Evolutionary conservation across 2,329 filamentous ascomycete species (phyloP).

Genomic region (Xylaria sp.): DNA sequence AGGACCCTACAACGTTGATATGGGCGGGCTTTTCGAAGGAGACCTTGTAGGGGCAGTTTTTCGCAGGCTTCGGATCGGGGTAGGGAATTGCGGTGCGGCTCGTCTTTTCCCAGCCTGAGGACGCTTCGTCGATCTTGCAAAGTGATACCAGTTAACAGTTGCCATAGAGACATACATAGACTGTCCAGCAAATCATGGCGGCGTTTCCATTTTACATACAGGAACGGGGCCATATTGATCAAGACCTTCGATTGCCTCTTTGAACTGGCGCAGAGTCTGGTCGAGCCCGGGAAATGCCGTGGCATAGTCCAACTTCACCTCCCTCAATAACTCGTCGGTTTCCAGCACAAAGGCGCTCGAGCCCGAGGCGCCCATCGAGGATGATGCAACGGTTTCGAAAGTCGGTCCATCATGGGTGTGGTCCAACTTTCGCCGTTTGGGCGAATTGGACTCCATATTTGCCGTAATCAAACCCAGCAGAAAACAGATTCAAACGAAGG

Average conservation of each 20-base stretch:
- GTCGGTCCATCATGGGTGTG: constrained; percentile 51
- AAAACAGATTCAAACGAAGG: not conserved
- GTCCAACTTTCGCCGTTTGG: constrained; percentile 61
- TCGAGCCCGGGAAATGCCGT: constrained; percentile 61
- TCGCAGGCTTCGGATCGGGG: constrained; percentile 79
- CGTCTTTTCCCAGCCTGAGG: constrained; percentile 71
- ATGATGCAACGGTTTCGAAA: constrained; percentile 54
- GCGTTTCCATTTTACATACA: constrained; percentile 52
- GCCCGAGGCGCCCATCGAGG: constrained; percentile 51
- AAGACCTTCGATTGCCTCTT: constrained; percentile 62
- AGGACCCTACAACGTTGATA: constrained; percentile 90
- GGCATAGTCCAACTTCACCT: constrained; percentile 63
- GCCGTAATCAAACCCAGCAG: not conserved
- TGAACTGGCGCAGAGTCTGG: constrained; percentile 61
- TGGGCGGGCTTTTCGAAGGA: constrained; percentile 78
- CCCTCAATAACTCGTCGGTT: constrained; percentile 67
- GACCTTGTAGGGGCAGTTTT: constrained; percentile 83
- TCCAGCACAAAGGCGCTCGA: constrained; percentile 68
- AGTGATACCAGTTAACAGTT: constrained; percentile 7
- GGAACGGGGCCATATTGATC: constrained; percentile 60
- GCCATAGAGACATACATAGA: not conserved
- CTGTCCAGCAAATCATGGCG: not conserved
- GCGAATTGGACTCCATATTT: constrained; percentile 57
- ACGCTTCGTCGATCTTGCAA: constrained; percentile 73
- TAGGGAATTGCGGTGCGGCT: constrained; percentile 81